Evolutionary conservation across 2,329 filamentous ascomycete species (phyloP).

Genomic region (Thermoascus crustaceus): DNA sequence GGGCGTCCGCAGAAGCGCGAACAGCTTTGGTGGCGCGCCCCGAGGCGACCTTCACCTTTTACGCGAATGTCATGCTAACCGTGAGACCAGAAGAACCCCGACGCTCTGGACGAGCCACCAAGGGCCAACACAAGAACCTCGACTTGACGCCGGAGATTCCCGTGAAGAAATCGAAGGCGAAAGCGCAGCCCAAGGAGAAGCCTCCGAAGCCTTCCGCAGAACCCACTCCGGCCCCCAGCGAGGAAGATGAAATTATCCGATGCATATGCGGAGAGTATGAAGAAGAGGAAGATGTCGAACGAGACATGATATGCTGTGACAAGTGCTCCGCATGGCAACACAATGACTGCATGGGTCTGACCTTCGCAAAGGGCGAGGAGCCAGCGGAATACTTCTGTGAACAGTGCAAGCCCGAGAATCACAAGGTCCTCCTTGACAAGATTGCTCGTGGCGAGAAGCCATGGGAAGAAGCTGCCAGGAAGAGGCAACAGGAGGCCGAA

Average conservation of each 20-base stretch:
- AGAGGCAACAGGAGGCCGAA: slow-evolving; percentile 54
- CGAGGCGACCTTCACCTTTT: background rate
- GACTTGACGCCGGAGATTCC: slow-evolving; percentile 59
- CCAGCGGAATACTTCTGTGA: slow-evolving; percentile 90
- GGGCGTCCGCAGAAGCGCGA: slow-evolving; percentile 2
- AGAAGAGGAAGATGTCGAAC: slow-evolving; percentile 74
- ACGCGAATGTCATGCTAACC: slow-evolving; percentile 20
- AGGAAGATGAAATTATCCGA: slow-evolving; percentile 68
- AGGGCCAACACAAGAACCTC: slow-evolving; percentile 89
- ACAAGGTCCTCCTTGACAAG: slow-evolving; percentile 69
- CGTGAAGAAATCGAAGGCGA: slow-evolving; percentile 39
- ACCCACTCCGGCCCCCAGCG: slow-evolving; percentile 35
- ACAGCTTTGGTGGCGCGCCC: background rate
- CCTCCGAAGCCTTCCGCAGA: slow-evolving; percentile 40
- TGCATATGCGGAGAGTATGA: slow-evolving; percentile 87
- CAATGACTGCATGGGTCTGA: slow-evolving; percentile 87
- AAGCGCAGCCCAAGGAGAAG: slow-evolving; percentile 39
- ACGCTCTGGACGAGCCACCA: slow-evolving; percentile 90
- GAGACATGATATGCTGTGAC: slow-evolving; percentile 95
- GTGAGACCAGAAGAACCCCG: slow-evolving; percentile 65
- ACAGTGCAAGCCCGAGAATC: slow-evolving; percentile 73
- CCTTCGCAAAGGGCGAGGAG: slow-evolving; percentile 64
- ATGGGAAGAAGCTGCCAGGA: slow-evolving; percentile 65
- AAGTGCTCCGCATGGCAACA: slow-evolving; percentile 92
- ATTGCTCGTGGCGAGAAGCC: slow-evolving; percentile 74